Percentiles rank a stretch among this genome's conserved stretches.
These are phyloP conservation scores for Microascus cirrosus DNA, from an alignment of 2,329 filamentous ascomycete genomes.

Conservation along the genomic window DNA sequence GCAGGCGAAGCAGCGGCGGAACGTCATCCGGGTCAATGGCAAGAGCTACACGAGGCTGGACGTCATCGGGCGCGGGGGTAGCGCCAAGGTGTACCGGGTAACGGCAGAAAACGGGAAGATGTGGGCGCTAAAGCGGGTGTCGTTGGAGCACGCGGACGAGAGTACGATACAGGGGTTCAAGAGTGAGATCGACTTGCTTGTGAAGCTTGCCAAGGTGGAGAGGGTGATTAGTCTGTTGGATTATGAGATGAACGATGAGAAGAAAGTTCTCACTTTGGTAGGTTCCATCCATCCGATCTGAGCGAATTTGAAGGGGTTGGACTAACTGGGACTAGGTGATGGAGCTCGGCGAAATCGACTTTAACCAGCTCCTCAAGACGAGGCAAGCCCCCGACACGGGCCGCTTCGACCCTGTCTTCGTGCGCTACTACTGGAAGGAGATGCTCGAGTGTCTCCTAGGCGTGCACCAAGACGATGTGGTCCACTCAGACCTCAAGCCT, in stretches of 20 bases:
- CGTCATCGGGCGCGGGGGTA: slow-evolving; percentile 83
- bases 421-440: slow-evolving; percentile 98
- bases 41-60: slow-evolving; percentile 85
- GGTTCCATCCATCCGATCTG: slow-evolving; percentile 15
- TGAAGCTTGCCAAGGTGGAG: slow-evolving; percentile 72
- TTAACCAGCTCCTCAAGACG: slow-evolving; percentile 73
- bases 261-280: slow-evolving; percentile 77
- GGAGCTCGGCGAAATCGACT: slow-evolving; percentile 92
- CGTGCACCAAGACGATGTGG: slow-evolving; percentile 82
- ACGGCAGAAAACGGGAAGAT: slow-evolving; percentile 96
- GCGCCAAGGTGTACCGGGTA: slow-evolving; percentile 88
- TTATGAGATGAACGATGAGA: slow-evolving; percentile 87
- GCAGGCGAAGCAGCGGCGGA: slow-evolving; percentile 64
- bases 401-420: slow-evolving; percentile 77
- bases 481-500: slow-evolving; percentile 93
- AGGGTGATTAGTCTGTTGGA: slow-evolving; percentile 85
- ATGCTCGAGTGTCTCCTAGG: slow-evolving; percentile 93
- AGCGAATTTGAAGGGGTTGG: background rate
- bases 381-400: slow-evolving; percentile 62
- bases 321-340: slow-evolving; percentile 53
- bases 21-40: slow-evolving; percentile 79
- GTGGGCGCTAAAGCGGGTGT: slow-evolving; percentile 87
- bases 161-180: slow-evolving; percentile 76
- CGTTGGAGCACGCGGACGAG: slow-evolving; percentile 82
- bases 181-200: slow-evolving; percentile 86